Percentiles rank a stretch among this genome's conserved stretches.
phyloP scores from a whole-genome alignment of 441 rosid species.

The Hura crepitans region DNA sequence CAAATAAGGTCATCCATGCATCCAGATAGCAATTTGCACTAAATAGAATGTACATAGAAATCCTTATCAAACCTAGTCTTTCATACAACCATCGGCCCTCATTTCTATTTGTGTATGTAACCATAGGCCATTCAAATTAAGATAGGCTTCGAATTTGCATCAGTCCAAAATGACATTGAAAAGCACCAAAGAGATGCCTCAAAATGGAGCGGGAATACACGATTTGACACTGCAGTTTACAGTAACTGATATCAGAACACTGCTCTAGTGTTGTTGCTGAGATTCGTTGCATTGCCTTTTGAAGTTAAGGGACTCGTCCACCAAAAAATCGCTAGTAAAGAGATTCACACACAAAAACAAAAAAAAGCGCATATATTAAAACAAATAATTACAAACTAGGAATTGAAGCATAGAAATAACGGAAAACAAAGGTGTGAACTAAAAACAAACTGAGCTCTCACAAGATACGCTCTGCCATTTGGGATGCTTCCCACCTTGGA shows the following conservation, averaged over 20 bases:
- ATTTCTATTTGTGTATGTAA: background rate
- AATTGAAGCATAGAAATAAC: background rate
- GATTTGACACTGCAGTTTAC: background rate
- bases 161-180: background rate
- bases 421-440: background rate
- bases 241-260: background rate
- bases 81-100: background rate
- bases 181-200: background rate
- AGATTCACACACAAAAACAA: background rate
- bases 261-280: constrained; percentile 48
- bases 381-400: background rate
- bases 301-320: constrained; percentile 67
- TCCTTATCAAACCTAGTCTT: too few species aligned
- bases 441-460: constrained; percentile 33
- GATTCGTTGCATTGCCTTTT: constrained; percentile 71
- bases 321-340: constrained; percentile 57
- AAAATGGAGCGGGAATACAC: background rate
- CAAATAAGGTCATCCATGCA: too few species aligned
- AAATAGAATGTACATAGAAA: too few species aligned
- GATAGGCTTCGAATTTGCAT: too few species aligned
- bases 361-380: background rate
- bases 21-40: too few species aligned
- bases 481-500: constrained; percentile 83
- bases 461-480: constrained; percentile 82
- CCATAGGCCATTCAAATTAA: too few species aligned